Evolutionary conservation across 1,284 basidiomycete species (phyloP).

Genomic region (Neotropicomus parvogracilis): DNA sequence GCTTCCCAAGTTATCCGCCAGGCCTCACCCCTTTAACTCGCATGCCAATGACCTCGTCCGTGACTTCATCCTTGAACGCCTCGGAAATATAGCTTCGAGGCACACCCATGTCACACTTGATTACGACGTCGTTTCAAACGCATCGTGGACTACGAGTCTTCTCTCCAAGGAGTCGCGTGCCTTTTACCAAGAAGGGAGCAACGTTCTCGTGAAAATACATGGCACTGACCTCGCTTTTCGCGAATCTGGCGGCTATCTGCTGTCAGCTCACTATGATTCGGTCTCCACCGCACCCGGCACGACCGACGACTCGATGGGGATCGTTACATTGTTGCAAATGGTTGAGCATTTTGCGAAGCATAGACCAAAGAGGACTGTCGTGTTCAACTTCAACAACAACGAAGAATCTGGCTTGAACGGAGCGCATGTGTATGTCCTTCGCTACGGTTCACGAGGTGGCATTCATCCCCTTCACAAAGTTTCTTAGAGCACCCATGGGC

Average conservation of each 20-base stretch:
- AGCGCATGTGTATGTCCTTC: conserved; percentile 50
- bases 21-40: conserved; percentile 73
- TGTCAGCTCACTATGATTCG: conserved; percentile 78
- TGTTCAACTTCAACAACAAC: conserved; percentile 81
- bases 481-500: conserved; percentile 74
- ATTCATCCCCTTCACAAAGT: conserved; percentile 36
- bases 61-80: conserved; percentile 52
- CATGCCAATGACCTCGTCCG: conserved; percentile 70
- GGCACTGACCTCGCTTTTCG: conserved; percentile 43
- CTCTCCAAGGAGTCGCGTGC: conserved; percentile 13
- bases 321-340: conserved; percentile 64
- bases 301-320: conserved; percentile 74
- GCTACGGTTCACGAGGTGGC: not conserved
- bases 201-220: conserved; percentile 66
- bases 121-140: conserved; percentile 58
- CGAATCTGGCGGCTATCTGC: conserved; percentile 52
- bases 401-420: conserved; percentile 76
- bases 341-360: conserved; percentile 55
- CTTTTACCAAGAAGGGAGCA: conserved; percentile 69
- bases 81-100: conserved; percentile 43
- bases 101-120: conserved; percentile 46
- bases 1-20: conserved; percentile 51
- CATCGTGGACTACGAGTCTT: conserved; percentile 41
- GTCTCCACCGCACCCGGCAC: conserved; percentile 73
- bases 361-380: conserved; percentile 53